A percentile compares a stretch with the other conserved stretches of the same genome.
These are phyloP conservation scores for Euclidium syriacum DNA, from an alignment of 345 rosid genomes.

Conservation along the genomic window DNA sequence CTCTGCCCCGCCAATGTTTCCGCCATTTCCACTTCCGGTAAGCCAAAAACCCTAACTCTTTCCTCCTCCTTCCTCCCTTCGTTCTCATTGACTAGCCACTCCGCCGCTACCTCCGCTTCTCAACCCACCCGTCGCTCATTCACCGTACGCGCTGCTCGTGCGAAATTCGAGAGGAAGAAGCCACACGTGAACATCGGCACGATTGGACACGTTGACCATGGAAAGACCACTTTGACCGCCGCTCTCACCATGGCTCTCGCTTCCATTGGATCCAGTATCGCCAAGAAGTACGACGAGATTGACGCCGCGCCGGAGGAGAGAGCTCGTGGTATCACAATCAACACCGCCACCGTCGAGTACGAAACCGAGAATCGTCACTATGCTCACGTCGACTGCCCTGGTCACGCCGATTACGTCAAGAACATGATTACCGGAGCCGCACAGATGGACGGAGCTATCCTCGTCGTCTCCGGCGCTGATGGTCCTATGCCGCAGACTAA, in stretches of 20 bases:
- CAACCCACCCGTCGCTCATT: constrained; percentile 38
- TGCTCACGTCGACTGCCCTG: constrained; percentile 91
- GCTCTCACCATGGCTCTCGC: constrained; percentile 94
- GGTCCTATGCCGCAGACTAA: constrained; percentile 97
- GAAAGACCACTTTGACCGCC: constrained; percentile 84
- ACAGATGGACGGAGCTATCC: constrained; percentile 92
- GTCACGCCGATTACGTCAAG: constrained; percentile 90
- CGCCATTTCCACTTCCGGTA: constrained; percentile 28
- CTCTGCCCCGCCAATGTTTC: constrained; percentile 28
- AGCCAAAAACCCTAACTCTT: constrained; percentile 40
- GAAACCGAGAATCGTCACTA: constrained; percentile 88
- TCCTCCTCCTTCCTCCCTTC: constrained; percentile 60
- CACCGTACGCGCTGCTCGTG: constrained; percentile 78
- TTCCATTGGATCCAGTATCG: constrained; percentile 56
- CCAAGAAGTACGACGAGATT: constrained; percentile 84
- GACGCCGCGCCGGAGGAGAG: constrained; percentile 96
- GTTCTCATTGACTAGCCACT: constrained; percentile 31
- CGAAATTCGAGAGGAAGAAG: constrained; percentile 91
- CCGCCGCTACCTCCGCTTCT: constrained; percentile 24
- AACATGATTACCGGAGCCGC: constrained; percentile 92
- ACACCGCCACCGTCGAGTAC: constrained; percentile 90
- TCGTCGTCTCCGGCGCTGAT: constrained; percentile 77
- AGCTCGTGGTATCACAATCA: constrained; percentile 89
- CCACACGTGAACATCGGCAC: constrained; percentile 92
- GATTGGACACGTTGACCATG: constrained; percentile 96